Evolutionary conservation across 2,329 filamentous ascomycete genomes (phyloP), one percentile per base, ranked within the genome.

Genomic region (Stenocarpella maydis): DNA sequence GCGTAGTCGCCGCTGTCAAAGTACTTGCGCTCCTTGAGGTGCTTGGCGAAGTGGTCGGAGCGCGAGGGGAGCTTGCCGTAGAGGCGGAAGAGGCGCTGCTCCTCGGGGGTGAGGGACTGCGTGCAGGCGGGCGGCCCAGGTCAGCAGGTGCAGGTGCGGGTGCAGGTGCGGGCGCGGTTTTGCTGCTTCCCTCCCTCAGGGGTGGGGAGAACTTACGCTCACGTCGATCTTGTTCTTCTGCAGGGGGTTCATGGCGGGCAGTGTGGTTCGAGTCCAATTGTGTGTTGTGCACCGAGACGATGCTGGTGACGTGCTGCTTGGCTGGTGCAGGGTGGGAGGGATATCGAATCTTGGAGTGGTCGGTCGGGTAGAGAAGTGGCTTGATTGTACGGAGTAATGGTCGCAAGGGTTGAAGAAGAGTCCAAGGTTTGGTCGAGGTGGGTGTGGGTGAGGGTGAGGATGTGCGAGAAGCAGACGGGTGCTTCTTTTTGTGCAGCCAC

Each of bases 161-260:
- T n/a, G 70, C 45, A 21, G 54, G 31, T 31, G 26, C 47, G 31
- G 39, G 52, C 37, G 26, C n/a, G 28, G 3, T 50, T 26, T 58
- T 52, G 14, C n/a, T 69, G 17, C 28, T 39, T 37, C 39, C n/a
- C n/a, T 21, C 31, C 52, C 54, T 61, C 63, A 31, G 47, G 68
- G 67, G 68, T 41, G 68, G 65, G 68, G 69, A 55, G 50, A 54
- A 88, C 93, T 85, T 85, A 98, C 96, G 86, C 88, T 95, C 83
- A 98, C 88, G 83, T 99, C 96, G 77, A 98, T 88, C 87, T 99
- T 98, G 88, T 98, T 98, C 88, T 97, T 95, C 87, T 98, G 93
- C 81, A 95, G 94, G 76, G 95, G 95, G 82, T 98, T 98, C 94
- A 98, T 97, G 74, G 76, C 86, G 81, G 72, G 73, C 34, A 54